These are phyloP conservation scores for Fusarium pseudocircinatum DNA, from an alignment of 2,329 filamentous ascomycete genomes.

Conservation along the genomic window DNA sequence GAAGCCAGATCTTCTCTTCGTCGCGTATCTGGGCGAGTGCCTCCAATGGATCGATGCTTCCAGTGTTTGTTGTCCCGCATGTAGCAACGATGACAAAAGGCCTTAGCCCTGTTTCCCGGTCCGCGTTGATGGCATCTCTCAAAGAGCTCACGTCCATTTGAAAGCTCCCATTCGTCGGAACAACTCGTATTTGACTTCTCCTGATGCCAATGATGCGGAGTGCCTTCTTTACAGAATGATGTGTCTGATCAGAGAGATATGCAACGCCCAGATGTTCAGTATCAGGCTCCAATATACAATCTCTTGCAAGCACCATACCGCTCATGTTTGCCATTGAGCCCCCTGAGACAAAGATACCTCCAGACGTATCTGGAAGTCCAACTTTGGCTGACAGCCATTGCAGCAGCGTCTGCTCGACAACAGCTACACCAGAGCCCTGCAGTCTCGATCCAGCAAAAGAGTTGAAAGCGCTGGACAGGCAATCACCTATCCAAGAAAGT, in stretches of 20 bases:
- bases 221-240: conserved; percentile 7
- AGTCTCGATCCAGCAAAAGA: conserved; percentile 10
- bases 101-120: background rate
- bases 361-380: background rate
- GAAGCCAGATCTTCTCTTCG: conserved; percentile 9
- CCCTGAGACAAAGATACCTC: conserved; percentile 10
- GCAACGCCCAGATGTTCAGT: background rate
- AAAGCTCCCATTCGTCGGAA: background rate
- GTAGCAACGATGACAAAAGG: conserved; percentile 5
- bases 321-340: conserved; percentile 23
- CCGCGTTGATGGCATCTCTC: background rate
- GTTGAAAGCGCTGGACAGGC: conserved; percentile 6
- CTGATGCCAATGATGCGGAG: conserved; percentile 1
- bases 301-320: conserved; percentile 10
- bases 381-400: conserved; percentile 11
- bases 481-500: conserved; percentile 10
- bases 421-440: conserved; percentile 1
- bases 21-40: background rate
- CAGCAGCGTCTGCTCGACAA: conserved; percentile 4
- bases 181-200: background rate
- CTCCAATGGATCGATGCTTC: background rate
- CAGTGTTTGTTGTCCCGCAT: conserved; percentile 15
- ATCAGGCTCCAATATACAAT: background rate
- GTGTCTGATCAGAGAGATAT: conserved; percentile 13
- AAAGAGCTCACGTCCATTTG: background rate